phyloP scores from a whole-genome alignment of 345 rosid species.

The Cochlearia excelsa region DNA sequence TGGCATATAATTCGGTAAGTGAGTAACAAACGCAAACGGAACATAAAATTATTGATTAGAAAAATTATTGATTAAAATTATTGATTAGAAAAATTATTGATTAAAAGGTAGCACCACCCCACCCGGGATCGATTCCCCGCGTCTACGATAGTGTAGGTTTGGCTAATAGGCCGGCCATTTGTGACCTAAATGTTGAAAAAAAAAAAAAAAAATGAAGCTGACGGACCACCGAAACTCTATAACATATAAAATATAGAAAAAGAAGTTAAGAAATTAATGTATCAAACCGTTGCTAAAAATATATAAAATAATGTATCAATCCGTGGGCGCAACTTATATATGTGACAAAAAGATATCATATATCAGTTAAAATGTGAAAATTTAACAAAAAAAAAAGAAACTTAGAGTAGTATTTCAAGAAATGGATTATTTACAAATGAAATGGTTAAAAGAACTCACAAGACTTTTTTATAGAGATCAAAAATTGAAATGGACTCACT shows the following conservation, averaged over 20 bases:
- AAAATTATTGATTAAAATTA: slow-evolving; percentile 22
- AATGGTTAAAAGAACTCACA: slow-evolving; percentile 27
- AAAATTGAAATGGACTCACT: slow-evolving; percentile 20
- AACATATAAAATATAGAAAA: background rate
- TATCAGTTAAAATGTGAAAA: background rate
- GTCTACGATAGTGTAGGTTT: no score
- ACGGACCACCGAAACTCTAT: slow-evolving; percentile 3
- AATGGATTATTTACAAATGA: slow-evolving; percentile 28
- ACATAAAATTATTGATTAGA: slow-evolving; percentile 6
- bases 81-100: no score
- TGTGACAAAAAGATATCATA: background rate
- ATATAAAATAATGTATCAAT: no score
- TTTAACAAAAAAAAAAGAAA: slow-evolving; percentile 8
- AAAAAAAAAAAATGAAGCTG: slow-evolving; percentile 14
- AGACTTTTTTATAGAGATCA: slow-evolving; percentile 9
- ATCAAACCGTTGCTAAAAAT: background rate
- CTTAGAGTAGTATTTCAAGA: slow-evolving; percentile 12
- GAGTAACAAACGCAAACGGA: slow-evolving; percentile 6
- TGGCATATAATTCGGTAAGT: slow-evolving; percentile 3
- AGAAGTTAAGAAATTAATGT: background rate
- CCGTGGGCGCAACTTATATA: slow-evolving; percentile 1
- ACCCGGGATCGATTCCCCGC: no score
- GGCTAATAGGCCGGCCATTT: no score
- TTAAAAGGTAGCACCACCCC: no score
- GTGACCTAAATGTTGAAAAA: no score